Base-by-base conservation (phyloP, 2,329 filamentous ascomycete species). In the Cryphonectria radicalis region DNA sequence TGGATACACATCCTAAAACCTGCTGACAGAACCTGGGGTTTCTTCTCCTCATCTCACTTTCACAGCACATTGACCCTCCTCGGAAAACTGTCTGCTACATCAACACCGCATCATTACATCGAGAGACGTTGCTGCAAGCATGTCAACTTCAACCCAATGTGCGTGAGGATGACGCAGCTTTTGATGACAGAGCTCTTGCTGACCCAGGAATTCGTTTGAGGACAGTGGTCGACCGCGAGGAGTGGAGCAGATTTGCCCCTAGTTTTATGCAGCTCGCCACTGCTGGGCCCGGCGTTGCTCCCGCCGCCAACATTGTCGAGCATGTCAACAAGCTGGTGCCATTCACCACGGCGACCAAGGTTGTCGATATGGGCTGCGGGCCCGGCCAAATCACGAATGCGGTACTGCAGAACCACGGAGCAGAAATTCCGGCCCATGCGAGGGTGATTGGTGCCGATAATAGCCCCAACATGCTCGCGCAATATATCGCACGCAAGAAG, bases 361-460 rank as follows among this genome's bases (percentile, higher is more conserved):
- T 74, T 37, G 68, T 75, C 50, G 73, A 75, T 46, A 74, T 73
- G 67, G 73, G 73, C 17, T 75, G 73, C 64, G 74, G 74, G 14
- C 71, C 73, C 0, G 71, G 74, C 5, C 73, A 74, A 25, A 57
- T 75, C 53, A 73, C 71, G 17, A 66, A 74, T 55, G 69, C 71
- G 14, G 55, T 74, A 14, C 57, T 75, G 7, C 35, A 72, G 42
- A 63, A 43, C 25, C 63, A 75, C 60, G n/a, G 32, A 14, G 22
- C 46, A 1, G 55, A 28, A 40, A n/a, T 73, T 11, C 46, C 69
- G n/a, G 22, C 66, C 19, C 28, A 70, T 28, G 63, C 66, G 43
- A 60, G 65, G 50, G 28, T 73, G 19, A 68, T 72, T 37, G 73
- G 73, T 25, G 73, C 71, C 55, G 74, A 75, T 50, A 74, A 62